Evolutionary conservation across 1,284 basidiomycete genomes (phyloP).

Genomic region (Hymenochaete sp.): DNA sequence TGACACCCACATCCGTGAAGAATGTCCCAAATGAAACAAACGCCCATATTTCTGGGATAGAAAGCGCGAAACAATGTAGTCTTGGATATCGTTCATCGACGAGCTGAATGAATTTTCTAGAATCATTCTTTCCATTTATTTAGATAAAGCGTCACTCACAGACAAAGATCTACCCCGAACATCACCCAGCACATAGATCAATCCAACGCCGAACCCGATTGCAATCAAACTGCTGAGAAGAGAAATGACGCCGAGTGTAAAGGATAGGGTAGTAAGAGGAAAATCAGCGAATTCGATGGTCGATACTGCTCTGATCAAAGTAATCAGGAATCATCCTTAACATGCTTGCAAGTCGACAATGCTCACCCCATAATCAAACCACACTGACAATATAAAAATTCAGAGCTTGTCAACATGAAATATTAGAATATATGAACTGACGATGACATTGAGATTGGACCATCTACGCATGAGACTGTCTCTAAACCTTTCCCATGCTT

Average conservation of each 20-base stretch:
- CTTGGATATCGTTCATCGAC: slow-evolving; percentile 9
- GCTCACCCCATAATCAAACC: slow-evolving; percentile 16
- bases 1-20: slow-evolving; percentile 10
- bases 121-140: too few relatives aligned
- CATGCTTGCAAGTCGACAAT: neutral
- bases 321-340: neutral
- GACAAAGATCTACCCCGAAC: slow-evolving; percentile 1
- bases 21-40: slow-evolving; percentile 11
- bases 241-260: slow-evolving; percentile 12
- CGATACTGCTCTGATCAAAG: slow-evolving; percentile 7
- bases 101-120: neutral
- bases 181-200: slow-evolving; percentile 15
- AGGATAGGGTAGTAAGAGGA: slow-evolving; percentile 9
- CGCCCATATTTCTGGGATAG: slow-evolving; percentile 13
- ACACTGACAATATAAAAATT: slow-evolving; percentile 3
- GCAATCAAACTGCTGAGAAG: slow-evolving; percentile 13
- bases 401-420: neutral
- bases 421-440: neutral
- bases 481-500: slow-evolving; percentile 11
- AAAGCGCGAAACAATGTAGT: slow-evolving; percentile 10
- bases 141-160: too few relatives aligned
- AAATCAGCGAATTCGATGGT: slow-evolving; percentile 12
- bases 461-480: slow-evolving; percentile 11
- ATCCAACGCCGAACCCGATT: slow-evolving; percentile 13
- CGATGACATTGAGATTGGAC: slow-evolving; percentile 15